A percentile compares a stretch with the other conserved stretches of the same genome.
phyloP scores from a whole-genome alignment of 2,329 filamentous ascomycete genomes.

The Emergomyces pasteurianus region DNA sequence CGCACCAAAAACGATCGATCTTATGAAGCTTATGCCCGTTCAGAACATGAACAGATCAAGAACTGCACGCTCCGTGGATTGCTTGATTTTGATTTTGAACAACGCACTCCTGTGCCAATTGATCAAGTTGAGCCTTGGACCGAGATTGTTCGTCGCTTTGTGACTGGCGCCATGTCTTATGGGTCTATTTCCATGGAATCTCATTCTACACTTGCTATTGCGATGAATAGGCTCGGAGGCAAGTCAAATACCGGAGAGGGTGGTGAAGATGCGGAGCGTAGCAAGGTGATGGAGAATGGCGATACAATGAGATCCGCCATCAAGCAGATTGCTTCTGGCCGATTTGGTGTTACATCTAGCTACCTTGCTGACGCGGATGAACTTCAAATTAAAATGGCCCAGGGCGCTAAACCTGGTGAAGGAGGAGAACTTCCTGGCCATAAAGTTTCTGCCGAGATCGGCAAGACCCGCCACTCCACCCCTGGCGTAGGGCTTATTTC shows the following conservation, averaged over 20 bases:
- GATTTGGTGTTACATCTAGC: slow-evolving; percentile 90
- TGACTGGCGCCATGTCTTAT: slow-evolving; percentile 96
- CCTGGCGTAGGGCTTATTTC: slow-evolving; percentile 94
- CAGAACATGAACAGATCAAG: slow-evolving; percentile 94
- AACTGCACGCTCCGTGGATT: slow-evolving; percentile 87
- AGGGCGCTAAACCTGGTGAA: slow-evolving; percentile 94
- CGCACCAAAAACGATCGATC: slow-evolving; percentile 97
- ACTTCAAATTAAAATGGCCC: slow-evolving; percentile 98
- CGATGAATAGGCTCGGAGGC: slow-evolving; percentile 91
- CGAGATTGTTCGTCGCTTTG: slow-evolving; percentile 91
- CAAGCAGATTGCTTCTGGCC: slow-evolving; percentile 92
- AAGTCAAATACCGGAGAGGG: slow-evolving; percentile 98
- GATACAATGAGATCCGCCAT: slow-evolving; percentile 96
- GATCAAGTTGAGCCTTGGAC: slow-evolving; percentile 98
- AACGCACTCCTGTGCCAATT: slow-evolving; percentile 71
- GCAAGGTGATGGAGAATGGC: slow-evolving; percentile 72
- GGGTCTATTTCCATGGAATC: slow-evolving; percentile 98
- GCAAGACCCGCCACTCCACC: slow-evolving; percentile 87
- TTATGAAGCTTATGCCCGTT: slow-evolving; percentile 88
- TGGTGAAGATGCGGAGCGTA: slow-evolving; percentile 89
- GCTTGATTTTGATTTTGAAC: slow-evolving; percentile 92
- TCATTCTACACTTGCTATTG: slow-evolving; percentile 86
- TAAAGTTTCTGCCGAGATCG: slow-evolving; percentile 91
- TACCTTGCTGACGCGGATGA: slow-evolving; percentile 94
- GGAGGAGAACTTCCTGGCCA: slow-evolving; percentile 94